Evolutionary conservation across 1,284 basidiomycete species (phyloP), one percentile per base, ranked within the genome.

Genomic region (Pyrrhoderma lamaoense): DNA sequence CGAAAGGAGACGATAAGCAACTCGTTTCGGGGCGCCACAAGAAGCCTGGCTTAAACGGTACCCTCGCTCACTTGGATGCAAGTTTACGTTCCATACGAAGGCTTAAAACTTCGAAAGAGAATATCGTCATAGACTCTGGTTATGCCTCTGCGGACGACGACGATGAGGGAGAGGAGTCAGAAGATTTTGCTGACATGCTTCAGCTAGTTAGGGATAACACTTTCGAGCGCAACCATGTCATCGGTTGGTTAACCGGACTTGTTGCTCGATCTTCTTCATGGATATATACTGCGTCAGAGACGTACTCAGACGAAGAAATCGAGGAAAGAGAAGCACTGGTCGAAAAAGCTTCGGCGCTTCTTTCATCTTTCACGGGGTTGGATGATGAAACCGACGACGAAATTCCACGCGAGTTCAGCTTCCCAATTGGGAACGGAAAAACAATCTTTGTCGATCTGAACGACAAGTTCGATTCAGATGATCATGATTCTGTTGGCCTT

Each of bases 401-500:
- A 25, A 40, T 60, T 16, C 45, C 56, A 37, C 56, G 57, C 34
- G 45, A 50, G n/a, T 62, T 64, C 51, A 46, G 40, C n/a, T 65
- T 65, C 42, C 56, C 57, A 14, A 56, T 70, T 34, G 37, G n/a
- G 13, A 44, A 13, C 42, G 51, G 25, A 39, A 53, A 31, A 14
- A 14, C 35, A 34, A 53, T 57, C 34, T 49, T 27, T 18, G 74
- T 92, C 42, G 76, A 85, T 58, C 70, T 93, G 25, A 88, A 89
- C 63, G 90, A 93, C 61, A 21, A 47, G 18, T n/a, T 47, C 8
- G 89, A 82, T 2, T 79, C 87, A 1, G 69, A 74, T 18, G 89
- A 93, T 64, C 87, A 93, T 64, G 85, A 88, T 8, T 80, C 77
- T 11, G 89, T 93, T 42, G 90, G 92, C 1, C 72, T 93, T 35